Conservation (phyloP, 805 yeast genomes). For the Pichia heedii region DNA sequence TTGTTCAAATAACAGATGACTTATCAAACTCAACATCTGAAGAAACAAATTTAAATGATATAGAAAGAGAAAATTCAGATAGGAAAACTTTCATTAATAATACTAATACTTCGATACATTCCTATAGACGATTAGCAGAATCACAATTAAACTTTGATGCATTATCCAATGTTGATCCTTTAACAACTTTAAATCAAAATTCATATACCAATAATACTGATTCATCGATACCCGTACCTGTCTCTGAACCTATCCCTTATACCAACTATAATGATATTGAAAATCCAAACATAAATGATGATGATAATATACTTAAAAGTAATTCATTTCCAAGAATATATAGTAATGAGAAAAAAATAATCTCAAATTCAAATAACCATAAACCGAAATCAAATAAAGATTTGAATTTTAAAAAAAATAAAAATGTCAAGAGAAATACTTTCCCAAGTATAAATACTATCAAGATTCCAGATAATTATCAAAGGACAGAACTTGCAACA, state of each 20-base stretch:
- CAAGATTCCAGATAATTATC: slow-evolving; percentile 23
- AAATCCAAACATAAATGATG: background rate
- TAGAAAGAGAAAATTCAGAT: background rate
- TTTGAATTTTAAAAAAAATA: slow-evolving; percentile 13
- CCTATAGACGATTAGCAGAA: slow-evolving; percentile 4
- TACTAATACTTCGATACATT: background rate
- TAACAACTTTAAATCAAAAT: background rate
- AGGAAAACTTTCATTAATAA: background rate
- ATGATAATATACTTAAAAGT: background rate
- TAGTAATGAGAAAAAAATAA: background rate
- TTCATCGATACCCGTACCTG: background rate
- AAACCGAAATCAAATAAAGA: background rate
- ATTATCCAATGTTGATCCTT: slow-evolving; percentile 4
- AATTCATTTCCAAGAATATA: slow-evolving; percentile 2
- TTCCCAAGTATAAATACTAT: slow-evolving; percentile 22
- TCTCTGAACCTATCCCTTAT: background rate
- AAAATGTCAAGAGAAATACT: slow-evolving; percentile 18
- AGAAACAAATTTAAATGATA: background rate
- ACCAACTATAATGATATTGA: background rate
- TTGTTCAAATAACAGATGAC: slow-evolving; percentile 2
- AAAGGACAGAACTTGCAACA: slow-evolving; percentile 11
- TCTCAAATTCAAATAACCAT: background rate
- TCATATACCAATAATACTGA: too few relatives aligned
- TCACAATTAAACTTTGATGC: background rate
- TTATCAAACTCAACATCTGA: slow-evolving; percentile 1